Conservation (phyloP, 306 rosid species). For the Ziziphus jujuba region DNA sequence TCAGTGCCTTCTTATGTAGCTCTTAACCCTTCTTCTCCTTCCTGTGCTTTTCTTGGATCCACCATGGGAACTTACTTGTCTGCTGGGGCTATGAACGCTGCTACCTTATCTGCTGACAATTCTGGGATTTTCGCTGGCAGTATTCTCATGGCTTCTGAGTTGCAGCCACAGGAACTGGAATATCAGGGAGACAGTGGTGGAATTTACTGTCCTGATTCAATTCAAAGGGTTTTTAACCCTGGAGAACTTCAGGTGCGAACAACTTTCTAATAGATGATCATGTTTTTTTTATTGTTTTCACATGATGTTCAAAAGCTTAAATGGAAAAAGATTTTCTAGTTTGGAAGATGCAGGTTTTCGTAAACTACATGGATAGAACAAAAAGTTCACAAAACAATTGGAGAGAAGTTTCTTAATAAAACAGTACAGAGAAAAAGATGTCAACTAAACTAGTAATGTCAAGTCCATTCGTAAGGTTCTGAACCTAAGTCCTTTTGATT, state of each 20-base stretch:
- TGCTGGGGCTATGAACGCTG: slow-evolving; percentile 38
- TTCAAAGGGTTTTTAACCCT: slow-evolving; percentile 60
- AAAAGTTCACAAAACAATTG: background rate
- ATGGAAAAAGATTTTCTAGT: no score
- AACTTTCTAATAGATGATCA: background rate
- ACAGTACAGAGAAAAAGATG: no score
- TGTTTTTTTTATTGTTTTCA: no score
- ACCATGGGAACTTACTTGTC: slow-evolving; percentile 61
- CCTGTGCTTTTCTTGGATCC: slow-evolving; percentile 66
- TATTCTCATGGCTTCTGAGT: slow-evolving; percentile 60
- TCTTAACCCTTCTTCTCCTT: slow-evolving; percentile 61
- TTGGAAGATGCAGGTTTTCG: no score
- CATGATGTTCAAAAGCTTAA: no score
- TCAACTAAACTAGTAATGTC: no score
- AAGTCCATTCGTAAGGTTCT: background rate
- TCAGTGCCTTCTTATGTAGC: slow-evolving; percentile 75
- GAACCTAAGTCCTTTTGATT: background rate
- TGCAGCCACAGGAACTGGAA: slow-evolving; percentile 78
- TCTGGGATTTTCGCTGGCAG: slow-evolving; percentile 56
- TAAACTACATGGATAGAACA: background rate
- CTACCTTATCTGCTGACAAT: slow-evolving; percentile 60
- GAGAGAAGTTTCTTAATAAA: background rate
- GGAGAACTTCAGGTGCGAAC: slow-evolving; percentile 80
- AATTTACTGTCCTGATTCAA: slow-evolving; percentile 61
- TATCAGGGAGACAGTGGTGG: slow-evolving; percentile 80